Evolutionary conservation across 768 basidiomycete genomes (phyloP), one percentile per base, ranked within the genome.

Genomic region (Tylopilus plumbeoviolaceoides): DNA sequence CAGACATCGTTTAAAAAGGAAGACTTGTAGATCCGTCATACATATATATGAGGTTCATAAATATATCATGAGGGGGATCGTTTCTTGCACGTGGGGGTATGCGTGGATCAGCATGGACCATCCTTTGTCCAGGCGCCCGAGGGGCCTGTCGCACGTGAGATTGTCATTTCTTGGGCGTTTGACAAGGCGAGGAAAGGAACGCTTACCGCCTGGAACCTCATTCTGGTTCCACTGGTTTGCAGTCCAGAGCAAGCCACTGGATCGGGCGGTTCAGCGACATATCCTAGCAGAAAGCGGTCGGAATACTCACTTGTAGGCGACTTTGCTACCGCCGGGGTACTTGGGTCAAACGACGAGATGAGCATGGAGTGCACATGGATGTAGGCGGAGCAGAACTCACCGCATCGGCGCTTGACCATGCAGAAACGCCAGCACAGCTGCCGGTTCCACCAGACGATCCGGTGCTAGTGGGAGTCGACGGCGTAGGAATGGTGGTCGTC

Each of bases 171-270:
- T 18, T 38, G n/a, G 15, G 17, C 17, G 14, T 15, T 21, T 2
- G 18, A 44, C 5, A 11, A 33, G 0, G 6, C 23, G 5, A 48
- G 9, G n/a, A 28, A 17, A 33, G 7, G 21, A 23, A 17, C 11
- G 23, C 50, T 47, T 43, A 65, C 70, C 68, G 53, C 62, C 63
- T 17, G 66, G 67, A 4, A 43, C 36, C 60, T 76, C 73, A 17
- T 65, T 64, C 51, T 77, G 57, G 14, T 67, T 70, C 78, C 77
- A 80, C 65, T 72, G 75, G 48, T 70, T 70, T 17, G 76, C 76
- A 17, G 68, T 72, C 78, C 77, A 81, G 17, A 78, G 64, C 54
- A 74, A 62, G 5, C 76, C 75, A 41, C 78, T 78, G 30, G 23
- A 23, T n/a, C 20, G 21, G 10, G 6, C 2, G 8, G 28, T 25